These are phyloP conservation scores for Oryza meridionalis DNA, from an alignment of 176 grass and related monocot species.

Conservation along the genomic window DNA sequence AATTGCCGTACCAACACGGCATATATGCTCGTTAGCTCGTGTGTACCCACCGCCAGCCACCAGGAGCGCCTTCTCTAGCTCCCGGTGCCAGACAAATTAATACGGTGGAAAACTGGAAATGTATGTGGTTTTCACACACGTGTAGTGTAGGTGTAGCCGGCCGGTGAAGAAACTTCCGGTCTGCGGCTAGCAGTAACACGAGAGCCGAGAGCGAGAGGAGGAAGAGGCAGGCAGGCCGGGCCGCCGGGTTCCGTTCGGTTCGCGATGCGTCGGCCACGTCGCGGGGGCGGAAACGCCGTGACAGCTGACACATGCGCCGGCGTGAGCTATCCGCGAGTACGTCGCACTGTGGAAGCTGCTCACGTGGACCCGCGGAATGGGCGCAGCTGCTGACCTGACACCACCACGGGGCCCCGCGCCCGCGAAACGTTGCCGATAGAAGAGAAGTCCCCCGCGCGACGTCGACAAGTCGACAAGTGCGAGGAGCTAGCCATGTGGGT, in stretches of 20 bases:
- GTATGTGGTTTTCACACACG: background rate
- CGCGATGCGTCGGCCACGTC: background rate
- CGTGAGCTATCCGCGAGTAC: background rate
- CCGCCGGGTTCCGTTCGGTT: background rate
- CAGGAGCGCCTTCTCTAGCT: background rate
- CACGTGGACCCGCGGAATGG: too few relatives aligned
- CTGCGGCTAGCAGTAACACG: background rate
- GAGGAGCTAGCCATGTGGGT: background rate
- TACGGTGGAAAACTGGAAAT: background rate
- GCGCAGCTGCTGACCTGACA: background rate
- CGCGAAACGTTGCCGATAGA: too few relatives aligned
- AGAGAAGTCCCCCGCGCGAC: background rate
- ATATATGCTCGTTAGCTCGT: too few relatives aligned
- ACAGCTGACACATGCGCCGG: slow-evolving; percentile 21
- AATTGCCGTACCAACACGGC: background rate
- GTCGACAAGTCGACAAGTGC: slow-evolving; percentile 1
- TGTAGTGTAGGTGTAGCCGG: background rate
- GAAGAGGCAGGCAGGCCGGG: too few relatives aligned
- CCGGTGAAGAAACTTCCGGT: background rate
- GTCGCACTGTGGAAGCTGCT: background rate
- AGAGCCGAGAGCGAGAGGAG: background rate
- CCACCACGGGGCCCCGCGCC: background rate
- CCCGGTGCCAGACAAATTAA: background rate
- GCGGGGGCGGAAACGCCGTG: background rate
- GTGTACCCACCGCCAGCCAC: background rate